Percentiles rank a stretch among this genome's conserved stretches.
phyloP scores from a whole-genome alignment of 208 protist genomes.

The Trypanosoma congolense region DNA sequence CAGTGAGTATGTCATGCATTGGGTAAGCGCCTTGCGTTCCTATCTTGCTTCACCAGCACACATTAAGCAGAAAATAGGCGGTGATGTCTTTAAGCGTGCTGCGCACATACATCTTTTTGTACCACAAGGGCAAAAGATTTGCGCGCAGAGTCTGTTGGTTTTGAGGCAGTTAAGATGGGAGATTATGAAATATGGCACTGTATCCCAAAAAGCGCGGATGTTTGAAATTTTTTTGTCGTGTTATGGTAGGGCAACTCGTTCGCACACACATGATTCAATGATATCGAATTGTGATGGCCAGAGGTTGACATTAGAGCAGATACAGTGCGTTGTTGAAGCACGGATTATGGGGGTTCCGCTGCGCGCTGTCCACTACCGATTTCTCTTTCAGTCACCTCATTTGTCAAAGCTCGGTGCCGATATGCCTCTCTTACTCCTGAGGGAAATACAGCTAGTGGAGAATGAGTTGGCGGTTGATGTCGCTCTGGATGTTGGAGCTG shows the following conservation, averaged over 20 bases:
- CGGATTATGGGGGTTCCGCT: constrained; percentile 38
- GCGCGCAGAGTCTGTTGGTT: constrained; percentile 23
- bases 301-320: constrained; percentile 43
- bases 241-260: constrained; percentile 25
- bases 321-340: constrained; percentile 67
- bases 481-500: constrained; percentile 5
- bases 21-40: constrained; percentile 3
- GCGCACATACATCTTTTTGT: constrained; percentile 31
- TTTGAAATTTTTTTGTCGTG: constrained; percentile 41
- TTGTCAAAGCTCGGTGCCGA: constrained; percentile 37
- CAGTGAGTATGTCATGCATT: constrained; percentile 10
- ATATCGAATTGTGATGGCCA: constrained; percentile 21
- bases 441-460: constrained; percentile 5
- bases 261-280: constrained; percentile 14
- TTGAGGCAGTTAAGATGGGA: constrained; percentile 49
- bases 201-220: constrained; percentile 24
- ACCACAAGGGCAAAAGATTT: constrained; percentile 19
- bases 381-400: constrained; percentile 42
- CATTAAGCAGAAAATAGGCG: constrained; percentile 1
- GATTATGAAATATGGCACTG: constrained; percentile 35
- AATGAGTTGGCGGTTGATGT: constrained; percentile 7
- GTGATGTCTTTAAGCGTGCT: constrained; percentile 18
- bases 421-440: constrained; percentile 41
- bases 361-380: constrained; percentile 36
- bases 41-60: constrained; percentile 11